Conservation (phyloP, 495 filamentous ascomycete genomes). For the Neurospora sublineolata region DNA sequence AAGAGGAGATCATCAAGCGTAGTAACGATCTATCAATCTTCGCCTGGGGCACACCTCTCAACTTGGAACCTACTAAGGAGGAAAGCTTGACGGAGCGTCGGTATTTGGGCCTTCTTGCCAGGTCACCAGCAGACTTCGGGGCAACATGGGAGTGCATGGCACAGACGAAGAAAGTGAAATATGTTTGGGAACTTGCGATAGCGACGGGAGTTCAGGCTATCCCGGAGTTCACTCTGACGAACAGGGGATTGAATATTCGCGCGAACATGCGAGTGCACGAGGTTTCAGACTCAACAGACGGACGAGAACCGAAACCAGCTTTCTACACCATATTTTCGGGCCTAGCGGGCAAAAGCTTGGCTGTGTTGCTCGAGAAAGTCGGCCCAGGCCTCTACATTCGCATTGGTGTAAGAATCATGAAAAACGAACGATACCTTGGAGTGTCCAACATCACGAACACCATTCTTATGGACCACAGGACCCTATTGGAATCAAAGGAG, state of each 20-base stretch:
- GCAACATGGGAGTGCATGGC: background rate
- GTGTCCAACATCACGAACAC: background rate
- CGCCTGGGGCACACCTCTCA: background rate
- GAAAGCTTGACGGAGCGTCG: background rate
- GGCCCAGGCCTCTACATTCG: background rate
- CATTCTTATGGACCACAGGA: background rate
- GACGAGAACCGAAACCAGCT: too few relatives aligned
- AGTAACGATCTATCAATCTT: background rate
- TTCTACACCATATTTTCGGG: background rate
- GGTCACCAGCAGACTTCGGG: background rate
- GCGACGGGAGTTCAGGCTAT: too few relatives aligned
- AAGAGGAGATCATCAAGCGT: background rate
- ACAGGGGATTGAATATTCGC: background rate
- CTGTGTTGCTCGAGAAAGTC: too few relatives aligned
- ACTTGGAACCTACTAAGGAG: background rate
- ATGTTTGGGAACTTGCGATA: too few relatives aligned
- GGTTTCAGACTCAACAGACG: too few relatives aligned
- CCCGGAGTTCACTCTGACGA: background rate
- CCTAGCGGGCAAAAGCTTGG: too few relatives aligned
- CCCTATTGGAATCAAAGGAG: fast-evolving
- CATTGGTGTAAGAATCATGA: background rate
- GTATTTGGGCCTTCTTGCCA: background rate
- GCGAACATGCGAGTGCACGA: background rate
- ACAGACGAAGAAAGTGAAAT: too few relatives aligned
- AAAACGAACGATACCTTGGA: too few relatives aligned